Percentiles rank a stretch among this genome's conserved stretches.
Conservation (phyloP, 2,329 filamentous ascomycete genomes). For the Alternaria conjuncta region DNA sequence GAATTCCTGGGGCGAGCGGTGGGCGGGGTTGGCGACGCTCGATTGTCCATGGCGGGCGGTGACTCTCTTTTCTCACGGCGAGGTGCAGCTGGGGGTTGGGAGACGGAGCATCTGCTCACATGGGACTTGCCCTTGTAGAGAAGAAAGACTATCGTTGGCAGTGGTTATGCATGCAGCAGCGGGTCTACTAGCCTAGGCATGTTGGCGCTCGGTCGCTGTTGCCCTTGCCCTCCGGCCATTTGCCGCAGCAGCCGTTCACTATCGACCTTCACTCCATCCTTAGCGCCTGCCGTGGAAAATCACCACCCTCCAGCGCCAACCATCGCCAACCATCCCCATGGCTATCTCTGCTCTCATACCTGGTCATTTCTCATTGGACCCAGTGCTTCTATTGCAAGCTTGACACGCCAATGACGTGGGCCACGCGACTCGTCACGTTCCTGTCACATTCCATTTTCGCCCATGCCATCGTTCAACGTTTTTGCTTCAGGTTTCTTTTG, state of each 20-base stretch:
- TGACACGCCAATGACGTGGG: constrained; percentile 12
- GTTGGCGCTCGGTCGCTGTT: constrained; percentile 13
- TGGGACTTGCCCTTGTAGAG: constrained; percentile 22
- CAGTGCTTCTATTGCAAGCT: background rate
- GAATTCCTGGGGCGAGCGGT: constrained; percentile 36
- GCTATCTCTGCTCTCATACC: constrained; percentile 4
- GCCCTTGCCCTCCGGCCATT: constrained; percentile 18
- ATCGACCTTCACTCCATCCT: constrained; percentile 5
- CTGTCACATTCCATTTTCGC: background rate
- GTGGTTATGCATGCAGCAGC: constrained; percentile 16
- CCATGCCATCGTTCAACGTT: background rate
- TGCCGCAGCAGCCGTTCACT: constrained; percentile 19
- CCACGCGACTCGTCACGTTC: constrained; percentile 7
- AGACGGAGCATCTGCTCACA: constrained; percentile 26
- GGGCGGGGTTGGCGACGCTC: constrained; percentile 43
- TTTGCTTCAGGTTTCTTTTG: background rate
- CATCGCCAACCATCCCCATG: constrained; percentile 12
- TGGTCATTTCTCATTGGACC: constrained; percentile 6
- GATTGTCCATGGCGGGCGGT: constrained; percentile 38
- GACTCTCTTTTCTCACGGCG: constrained; percentile 13
- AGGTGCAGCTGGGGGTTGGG: constrained; percentile 17
- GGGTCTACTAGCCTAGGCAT: constrained; percentile 14
- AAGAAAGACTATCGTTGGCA: constrained; percentile 18
- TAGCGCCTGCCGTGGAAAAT: constrained; percentile 6
- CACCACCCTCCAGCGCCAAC: constrained; percentile 9